Percentiles rank a stretch among this genome's conserved stretches.
Evolutionary conservation across 2,329 filamentous ascomycete species (phyloP).

Genomic region (Zymoseptoria pseudotritici): DNA sequence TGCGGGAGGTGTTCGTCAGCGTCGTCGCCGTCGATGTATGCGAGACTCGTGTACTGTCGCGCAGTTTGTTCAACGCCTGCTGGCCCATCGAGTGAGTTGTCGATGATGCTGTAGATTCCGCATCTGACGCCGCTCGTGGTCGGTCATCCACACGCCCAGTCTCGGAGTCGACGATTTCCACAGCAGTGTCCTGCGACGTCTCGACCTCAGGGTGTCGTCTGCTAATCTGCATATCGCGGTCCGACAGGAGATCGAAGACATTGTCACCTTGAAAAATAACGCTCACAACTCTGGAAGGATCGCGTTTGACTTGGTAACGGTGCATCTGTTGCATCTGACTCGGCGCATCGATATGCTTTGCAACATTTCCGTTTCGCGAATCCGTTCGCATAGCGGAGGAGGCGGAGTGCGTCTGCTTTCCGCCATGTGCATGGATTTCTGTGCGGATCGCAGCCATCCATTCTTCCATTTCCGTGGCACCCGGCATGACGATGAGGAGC

Average conservation of each 20-base stretch:
- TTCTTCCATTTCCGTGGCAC: constrained; percentile 64
- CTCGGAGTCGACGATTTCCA: neutral
- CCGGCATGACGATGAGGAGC: constrained; percentile 66
- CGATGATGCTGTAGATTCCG: constrained; percentile 20
- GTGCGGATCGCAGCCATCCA: constrained; percentile 64
- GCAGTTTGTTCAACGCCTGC: constrained; percentile 22
- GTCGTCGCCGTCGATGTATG: constrained; percentile 22
- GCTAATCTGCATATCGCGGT: neutral
- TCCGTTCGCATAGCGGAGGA: constrained; percentile 1
- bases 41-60: constrained; percentile 25
- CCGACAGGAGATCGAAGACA: neutral
- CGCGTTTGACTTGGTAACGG: constrained; percentile 32
- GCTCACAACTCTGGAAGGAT: constrained; percentile 21
- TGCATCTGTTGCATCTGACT: constrained; percentile 31
- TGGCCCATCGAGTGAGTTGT: constrained; percentile 20
- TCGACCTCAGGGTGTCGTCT: neutral
- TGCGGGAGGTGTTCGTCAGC: constrained; percentile 17
- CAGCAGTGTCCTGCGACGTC: neutral
- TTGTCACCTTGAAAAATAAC: neutral
- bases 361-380: neutral
- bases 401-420: constrained; percentile 51
- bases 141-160: neutral
- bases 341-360: constrained; percentile 16
- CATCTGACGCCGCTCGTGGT: constrained; percentile 13
- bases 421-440: constrained; percentile 64